Evolutionary conservation across 148 eudicot genomes (phyloP).

Genomic region (Rhododendron kiyosumense): DNA sequence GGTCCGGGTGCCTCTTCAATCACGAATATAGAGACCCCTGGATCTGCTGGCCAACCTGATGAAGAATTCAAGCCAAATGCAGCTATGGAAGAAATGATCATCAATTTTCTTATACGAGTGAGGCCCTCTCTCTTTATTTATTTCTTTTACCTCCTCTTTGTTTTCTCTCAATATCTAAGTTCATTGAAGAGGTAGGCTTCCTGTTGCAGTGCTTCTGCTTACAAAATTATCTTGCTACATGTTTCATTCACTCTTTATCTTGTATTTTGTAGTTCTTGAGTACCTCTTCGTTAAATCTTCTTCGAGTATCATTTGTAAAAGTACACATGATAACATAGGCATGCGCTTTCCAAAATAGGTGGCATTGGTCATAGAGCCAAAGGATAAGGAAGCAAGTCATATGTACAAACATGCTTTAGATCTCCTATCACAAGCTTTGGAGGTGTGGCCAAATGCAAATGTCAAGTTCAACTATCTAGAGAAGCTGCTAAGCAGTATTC

Average conservation of each 20-base stretch:
- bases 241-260: not conserved
- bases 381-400: constrained; percentile 91
- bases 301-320: not conserved
- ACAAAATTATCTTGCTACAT: not conserved
- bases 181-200: not conserved
- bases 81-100: constrained; percentile 99
- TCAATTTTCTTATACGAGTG: constrained; percentile 96
- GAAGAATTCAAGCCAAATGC: constrained; percentile 99
- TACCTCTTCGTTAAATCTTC: not conserved
- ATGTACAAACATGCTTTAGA: constrained; percentile 98
- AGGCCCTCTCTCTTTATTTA: not conserved
- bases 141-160: too few species aligned
- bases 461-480: constrained; percentile 97
- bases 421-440: constrained; percentile 88
- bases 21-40: constrained; percentile 87
- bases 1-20: constrained; percentile 60
- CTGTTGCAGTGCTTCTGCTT: not conserved
- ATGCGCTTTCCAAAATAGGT: constrained; percentile 41
- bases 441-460: constrained; percentile 99
- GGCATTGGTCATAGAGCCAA: constrained; percentile 96
- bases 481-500: constrained; percentile 89
- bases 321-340: not conserved
- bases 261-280: not conserved
- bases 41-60: constrained; percentile 85
- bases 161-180: not conserved